Evolutionary conservation across 2,329 filamentous ascomycete species (phyloP).

Genomic region (Aspergillus sergii): DNA sequence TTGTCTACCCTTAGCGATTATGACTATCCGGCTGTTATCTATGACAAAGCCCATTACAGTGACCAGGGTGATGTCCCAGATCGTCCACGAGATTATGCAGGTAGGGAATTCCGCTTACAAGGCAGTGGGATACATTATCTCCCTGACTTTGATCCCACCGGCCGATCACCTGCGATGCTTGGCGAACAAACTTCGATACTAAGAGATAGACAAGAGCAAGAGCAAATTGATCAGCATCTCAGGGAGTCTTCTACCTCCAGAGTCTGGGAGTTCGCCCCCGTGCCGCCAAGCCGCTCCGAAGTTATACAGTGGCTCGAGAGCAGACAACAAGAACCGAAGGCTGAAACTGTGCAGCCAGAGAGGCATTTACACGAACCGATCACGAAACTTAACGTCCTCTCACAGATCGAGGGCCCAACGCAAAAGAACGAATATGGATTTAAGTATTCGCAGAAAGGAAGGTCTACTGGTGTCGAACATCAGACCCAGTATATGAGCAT

Average conservation of each 20-base stretch:
- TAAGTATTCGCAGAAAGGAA: constrained; percentile 78
- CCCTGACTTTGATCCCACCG: constrained; percentile 72
- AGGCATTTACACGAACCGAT: constrained; percentile 15
- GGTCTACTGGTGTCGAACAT: constrained; percentile 75
- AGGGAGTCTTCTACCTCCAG: constrained; percentile 63
- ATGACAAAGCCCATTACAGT: constrained; percentile 85
- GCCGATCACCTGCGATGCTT: constrained; percentile 57
- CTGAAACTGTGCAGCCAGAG: constrained; percentile 11
- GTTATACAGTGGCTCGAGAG: constrained; percentile 69
- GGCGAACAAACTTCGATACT: constrained; percentile 54
- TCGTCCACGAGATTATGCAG: constrained; percentile 78
- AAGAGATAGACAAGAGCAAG: constrained; percentile 56
- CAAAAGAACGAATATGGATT: constrained; percentile 80
- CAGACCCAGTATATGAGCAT: constrained; percentile 94
- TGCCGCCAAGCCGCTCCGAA: constrained; percentile 70
- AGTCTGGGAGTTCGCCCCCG: constrained; percentile 74
- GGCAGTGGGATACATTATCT: constrained; percentile 78
- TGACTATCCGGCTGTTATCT: constrained; percentile 69
- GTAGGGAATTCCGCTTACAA: constrained; percentile 77
- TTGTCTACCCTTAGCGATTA: constrained; percentile 58
- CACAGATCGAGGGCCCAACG: constrained; percentile 87
- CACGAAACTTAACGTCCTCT: constrained; percentile 52
- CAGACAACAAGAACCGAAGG: constrained; percentile 19
- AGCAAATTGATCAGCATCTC: constrained; percentile 55
- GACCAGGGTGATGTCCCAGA: constrained; percentile 80